Base-by-base conservation (phyloP, 495 filamentous ascomycete genomes). In the Penicillium silybi region DNA sequence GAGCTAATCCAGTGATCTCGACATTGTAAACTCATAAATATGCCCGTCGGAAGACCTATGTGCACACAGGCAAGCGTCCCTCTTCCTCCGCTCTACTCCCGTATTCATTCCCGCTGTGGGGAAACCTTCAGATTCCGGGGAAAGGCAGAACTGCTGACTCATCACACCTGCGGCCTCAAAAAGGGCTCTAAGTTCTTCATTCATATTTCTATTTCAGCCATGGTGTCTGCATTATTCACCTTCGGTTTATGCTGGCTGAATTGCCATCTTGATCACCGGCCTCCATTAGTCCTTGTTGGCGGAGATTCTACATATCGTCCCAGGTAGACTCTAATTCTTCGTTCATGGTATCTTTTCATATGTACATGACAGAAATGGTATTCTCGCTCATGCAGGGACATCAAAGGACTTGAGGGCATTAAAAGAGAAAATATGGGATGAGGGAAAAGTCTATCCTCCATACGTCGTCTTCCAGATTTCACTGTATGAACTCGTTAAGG, bases 291-390 rank as follows among this genome's bases (percentile, higher is more conserved):
- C 4, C 29, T 32, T 11, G 29, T 32, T 32, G 29, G 29, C 29
- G 29, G 29, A 13, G 29, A 11, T 32, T 15, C 11, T 32, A n/a
- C n/a, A n/a, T n/a, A n/a, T n/a, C n/a, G n/a, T 23, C 2, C 22
- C 22, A 32, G 29, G 9, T 32, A 32, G 29, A 13, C 10, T 32
- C 29, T 32, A 32, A 32, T 13, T 13, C 16, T 20, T 25, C 11
- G 6, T 59, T 53, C 50, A 41, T 57, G 53, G 52, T 64, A 61
- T 64, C 58, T 64, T 58, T 58, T 44, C 32, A 29, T 13, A 29
- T 61, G 59, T 62, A 52, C 61, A 62, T 50, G 37, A 32, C 13
- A 53, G 27, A 54, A 47, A 53, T 43, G 42, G 20, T 39, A 19
- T 44, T 43, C 39, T 46, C 50, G 50, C 55, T 56, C 43, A 64